Evolutionary conservation across 2,329 filamentous ascomycete species (phyloP).

Genomic region (Ophiostoma himal-ulmi): DNA sequence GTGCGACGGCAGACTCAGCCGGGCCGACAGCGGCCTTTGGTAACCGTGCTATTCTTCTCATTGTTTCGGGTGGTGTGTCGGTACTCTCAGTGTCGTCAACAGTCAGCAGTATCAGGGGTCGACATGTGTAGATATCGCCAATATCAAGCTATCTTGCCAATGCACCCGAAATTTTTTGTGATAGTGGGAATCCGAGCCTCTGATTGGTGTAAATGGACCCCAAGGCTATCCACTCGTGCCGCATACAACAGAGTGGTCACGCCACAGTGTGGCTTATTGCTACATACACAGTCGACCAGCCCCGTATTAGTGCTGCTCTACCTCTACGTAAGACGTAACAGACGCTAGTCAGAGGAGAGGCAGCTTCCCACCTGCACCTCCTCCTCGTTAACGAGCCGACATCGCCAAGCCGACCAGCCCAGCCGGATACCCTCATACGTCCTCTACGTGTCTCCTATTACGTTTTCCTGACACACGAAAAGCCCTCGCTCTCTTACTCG

Average conservation of each 20-base stretch:
- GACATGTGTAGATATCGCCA: not conserved
- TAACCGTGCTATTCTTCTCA: conserved; percentile 41
- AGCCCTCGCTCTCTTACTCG: not conserved
- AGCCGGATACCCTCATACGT: not conserved
- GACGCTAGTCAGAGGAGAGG: not conserved
- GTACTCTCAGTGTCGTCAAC: not conserved
- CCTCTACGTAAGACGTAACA: not conserved
- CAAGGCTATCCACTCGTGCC: not conserved
- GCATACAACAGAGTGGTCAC: not conserved
- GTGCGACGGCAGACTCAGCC: not conserved
- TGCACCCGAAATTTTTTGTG: conserved; percentile 13
- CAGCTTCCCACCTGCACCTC: not conserved
- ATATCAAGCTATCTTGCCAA: not conserved
- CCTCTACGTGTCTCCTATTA: not conserved
- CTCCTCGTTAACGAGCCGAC: not conserved
- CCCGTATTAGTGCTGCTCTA: not conserved
- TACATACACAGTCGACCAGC: conserved; percentile 4
- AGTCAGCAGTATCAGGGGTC: not conserved
- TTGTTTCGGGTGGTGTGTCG: conserved; percentile 26
- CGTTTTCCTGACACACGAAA: not conserved
- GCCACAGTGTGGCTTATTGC: conserved; percentile 21
- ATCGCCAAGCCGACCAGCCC: not conserved
- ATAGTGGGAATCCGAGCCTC: conserved; percentile 3
- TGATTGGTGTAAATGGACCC: conserved; percentile 13
- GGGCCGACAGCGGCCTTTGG: conserved; percentile 24